Conservation (phyloP, 1,284 basidiomycete genomes). For the Pascua guehoae region DNA sequence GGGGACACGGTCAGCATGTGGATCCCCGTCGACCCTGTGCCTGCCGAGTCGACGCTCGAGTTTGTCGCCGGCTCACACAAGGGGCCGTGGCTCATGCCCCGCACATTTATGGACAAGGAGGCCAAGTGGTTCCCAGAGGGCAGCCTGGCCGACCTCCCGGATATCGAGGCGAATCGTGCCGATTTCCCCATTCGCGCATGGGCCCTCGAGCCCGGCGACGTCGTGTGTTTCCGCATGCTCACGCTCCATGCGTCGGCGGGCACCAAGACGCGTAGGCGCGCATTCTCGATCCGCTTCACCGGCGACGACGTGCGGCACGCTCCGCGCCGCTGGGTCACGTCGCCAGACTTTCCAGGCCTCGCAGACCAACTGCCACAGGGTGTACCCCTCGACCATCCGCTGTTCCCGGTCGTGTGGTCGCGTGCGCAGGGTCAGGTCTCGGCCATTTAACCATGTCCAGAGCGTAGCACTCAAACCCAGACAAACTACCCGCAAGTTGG, state of each 20-base stretch:
- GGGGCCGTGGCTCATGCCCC: slow-evolving; percentile 18
- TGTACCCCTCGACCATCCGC: slow-evolving; percentile 8
- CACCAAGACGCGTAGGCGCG: slow-evolving; percentile 2
- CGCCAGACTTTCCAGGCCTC: slow-evolving; percentile 14
- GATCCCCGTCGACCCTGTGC: slow-evolving; percentile 18
- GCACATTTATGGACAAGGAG: slow-evolving; percentile 20
- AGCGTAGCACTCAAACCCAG: no score
- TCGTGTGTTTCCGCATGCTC: slow-evolving; percentile 19
- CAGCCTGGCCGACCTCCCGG: slow-evolving; percentile 11
- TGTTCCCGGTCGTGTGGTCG: slow-evolving; percentile 17
- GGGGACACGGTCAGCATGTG: slow-evolving; percentile 13
- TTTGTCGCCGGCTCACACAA: slow-evolving; percentile 14
- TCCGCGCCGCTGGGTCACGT: slow-evolving; percentile 12
- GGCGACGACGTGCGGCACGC: slow-evolving; percentile 14
- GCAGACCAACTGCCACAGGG: slow-evolving; percentile 8
- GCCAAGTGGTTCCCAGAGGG: slow-evolving; percentile 22
- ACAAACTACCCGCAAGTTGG: no score
- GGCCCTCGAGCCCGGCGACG: slow-evolving; percentile 14
- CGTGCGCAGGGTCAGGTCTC: background rate
- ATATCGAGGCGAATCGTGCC: slow-evolving; percentile 11
- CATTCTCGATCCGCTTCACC: slow-evolving; percentile 12
- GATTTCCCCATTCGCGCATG: slow-evolving; percentile 10
- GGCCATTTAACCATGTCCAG: background rate
- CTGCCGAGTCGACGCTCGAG: slow-evolving; percentile 9
- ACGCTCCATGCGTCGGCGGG: slow-evolving; percentile 18